These are phyloP conservation scores for Solanum commersonii DNA, from an alignment of 257 asterid species.

Conservation along the genomic window DNA sequence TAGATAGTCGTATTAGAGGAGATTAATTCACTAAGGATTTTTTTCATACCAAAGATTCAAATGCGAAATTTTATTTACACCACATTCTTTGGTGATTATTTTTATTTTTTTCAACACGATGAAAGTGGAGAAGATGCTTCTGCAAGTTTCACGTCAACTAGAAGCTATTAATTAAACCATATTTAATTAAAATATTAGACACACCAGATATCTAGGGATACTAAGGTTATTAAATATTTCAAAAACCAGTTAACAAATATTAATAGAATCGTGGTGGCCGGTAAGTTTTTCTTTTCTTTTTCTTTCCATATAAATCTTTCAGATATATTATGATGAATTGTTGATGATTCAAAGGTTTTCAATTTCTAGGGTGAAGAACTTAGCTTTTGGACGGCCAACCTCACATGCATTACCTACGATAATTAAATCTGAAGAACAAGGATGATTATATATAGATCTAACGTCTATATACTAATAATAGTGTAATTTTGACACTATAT, in stretches of 20 bases:
- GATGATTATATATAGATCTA: not conserved
- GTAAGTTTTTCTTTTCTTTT: not conserved
- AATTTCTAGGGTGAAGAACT: conserved; percentile 1
- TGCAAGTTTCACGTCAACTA: conserved; percentile 16
- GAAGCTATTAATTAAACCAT: not conserved
- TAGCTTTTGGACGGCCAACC: not conserved
- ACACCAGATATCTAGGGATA: conserved; percentile 77
- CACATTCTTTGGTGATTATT: not conserved
- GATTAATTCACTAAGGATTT: not conserved
- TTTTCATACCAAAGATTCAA: too few species aligned
- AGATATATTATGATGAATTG: conserved; percentile 8
- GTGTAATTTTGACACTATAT: not conserved
- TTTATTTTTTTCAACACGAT: not conserved
- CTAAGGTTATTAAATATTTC: conserved; percentile 14
- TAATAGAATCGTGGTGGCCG: conserved; percentile 14
- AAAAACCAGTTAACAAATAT: conserved; percentile 22
- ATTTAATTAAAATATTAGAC: conserved; percentile 16
- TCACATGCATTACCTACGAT: conserved; percentile 39
- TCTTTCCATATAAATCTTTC: conserved; percentile 9
- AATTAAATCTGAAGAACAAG: not conserved
- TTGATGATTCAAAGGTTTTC: not conserved
- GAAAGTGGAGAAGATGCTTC: not conserved
- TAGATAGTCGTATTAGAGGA: accelerated
- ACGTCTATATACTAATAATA: not conserved
- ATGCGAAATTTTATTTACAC: not conserved